phyloP scores from a whole-genome alignment of 352 stramenopile species.

The Phytophthora idaei region DNA sequence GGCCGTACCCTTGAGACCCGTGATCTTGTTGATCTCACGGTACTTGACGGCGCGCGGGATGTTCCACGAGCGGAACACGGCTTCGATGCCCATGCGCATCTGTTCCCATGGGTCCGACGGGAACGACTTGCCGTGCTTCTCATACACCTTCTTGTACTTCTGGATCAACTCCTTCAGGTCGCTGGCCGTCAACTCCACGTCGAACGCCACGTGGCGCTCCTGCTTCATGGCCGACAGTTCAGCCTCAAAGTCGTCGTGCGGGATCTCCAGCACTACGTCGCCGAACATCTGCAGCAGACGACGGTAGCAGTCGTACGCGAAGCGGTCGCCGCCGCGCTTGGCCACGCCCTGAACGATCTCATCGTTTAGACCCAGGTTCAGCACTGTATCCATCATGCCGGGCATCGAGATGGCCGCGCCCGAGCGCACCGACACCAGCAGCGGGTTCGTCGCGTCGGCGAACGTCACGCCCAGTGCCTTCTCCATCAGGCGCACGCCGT shows the following conservation, averaged over 20 bases:
- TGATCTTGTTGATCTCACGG: conserved; percentile 39
- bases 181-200: conserved; percentile 31
- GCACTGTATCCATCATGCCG: conserved; percentile 36
- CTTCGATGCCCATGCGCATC: conserved; percentile 36
- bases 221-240: conserved; percentile 33
- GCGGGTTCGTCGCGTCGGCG: conserved; percentile 26
- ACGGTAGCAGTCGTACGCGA: conserved; percentile 35
- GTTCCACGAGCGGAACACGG: conserved; percentile 35
- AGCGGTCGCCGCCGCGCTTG: conserved; percentile 30
- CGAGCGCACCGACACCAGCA: conserved; percentile 34
- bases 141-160: conserved; percentile 35
- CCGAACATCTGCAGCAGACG: conserved; percentile 35
- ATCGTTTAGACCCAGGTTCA: conserved; percentile 34
- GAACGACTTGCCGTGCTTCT: conserved; percentile 28
- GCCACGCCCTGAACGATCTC: conserved; percentile 30
- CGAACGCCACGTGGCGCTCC: conserved; percentile 24
- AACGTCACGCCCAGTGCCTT: conserved; percentile 32
- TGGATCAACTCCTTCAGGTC: conserved; percentile 34
- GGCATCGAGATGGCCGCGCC: conserved; percentile 33
- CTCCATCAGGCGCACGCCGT: conserved; percentile 31
- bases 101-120: conserved; percentile 33
- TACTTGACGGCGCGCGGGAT: conserved; percentile 35
- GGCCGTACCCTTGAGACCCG: conserved; percentile 29
- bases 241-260: conserved; percentile 34
- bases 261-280: conserved; percentile 33